Base-by-base conservation (phyloP, 2,329 filamentous ascomycete species). In the Chaetoscypha palmicola region DNA sequence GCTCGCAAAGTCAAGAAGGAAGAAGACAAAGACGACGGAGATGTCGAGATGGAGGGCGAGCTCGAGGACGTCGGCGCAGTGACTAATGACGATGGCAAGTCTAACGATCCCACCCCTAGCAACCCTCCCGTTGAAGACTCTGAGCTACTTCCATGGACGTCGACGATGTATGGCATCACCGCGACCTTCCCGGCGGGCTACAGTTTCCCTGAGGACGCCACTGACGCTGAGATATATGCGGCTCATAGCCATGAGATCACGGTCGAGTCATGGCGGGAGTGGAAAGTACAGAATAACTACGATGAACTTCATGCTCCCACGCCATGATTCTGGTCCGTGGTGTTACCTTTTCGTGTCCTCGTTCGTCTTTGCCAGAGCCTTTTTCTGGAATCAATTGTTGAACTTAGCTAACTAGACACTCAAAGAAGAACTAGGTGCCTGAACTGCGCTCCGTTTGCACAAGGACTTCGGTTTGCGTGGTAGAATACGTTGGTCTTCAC, bases 231-330 rank as follows among this genome's bases (percentile, higher is more conserved):
- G 28, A 16, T 34, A n/a, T 39, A 41, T 20, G 17, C 41, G n/a
- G 47, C 43, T 14, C 28, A 37, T 12, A 23, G n/a, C 2, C 20
- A 38, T 19, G 36, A 38, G 14, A 46, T 49, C 17, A 36, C 43
- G 2, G 33, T 49, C 5, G 47, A 49, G 23, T 14, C 41, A 11
- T 46, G 34, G 20, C 34, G 34, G 11, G 1, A 16, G 3, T 46
- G 38, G 34, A 49, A 49, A 32, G 21, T 11, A n/a, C 11, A 43
- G 12, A 45, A 43, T 16, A 19, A 24, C n/a, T 44, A 41, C 22
- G 30, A 44, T 41, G 21, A 23, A 3, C 16, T 20, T 28, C 23
- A 19, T 8, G 28, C 30, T 23, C 16, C 32, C n/a, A 43, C 39
- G 28, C 24, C 24, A 28, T 28, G 7, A 28, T n/a, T n/a, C n/a